These are phyloP conservation scores for Termitomyces eurrhizus DNA, from an alignment of 768 basidiomycete species.

Conservation along the genomic window DNA sequence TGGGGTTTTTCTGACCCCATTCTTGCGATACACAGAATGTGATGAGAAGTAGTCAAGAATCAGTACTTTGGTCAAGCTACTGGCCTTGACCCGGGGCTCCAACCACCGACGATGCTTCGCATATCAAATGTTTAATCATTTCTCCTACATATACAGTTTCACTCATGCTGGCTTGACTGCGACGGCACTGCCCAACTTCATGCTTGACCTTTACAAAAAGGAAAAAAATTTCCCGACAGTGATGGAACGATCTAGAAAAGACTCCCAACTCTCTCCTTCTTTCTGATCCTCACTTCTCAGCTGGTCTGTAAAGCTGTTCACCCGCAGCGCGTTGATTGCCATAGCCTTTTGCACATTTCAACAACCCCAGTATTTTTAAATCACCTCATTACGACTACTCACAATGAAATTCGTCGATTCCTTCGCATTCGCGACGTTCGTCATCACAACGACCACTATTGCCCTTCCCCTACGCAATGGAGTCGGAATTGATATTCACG, in stretches of 20 bases:
- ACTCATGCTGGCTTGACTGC: not conserved
- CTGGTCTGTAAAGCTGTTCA: conserved; percentile 13
- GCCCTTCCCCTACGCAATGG: conserved; percentile 7
- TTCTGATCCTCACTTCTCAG: conserved; percentile 11
- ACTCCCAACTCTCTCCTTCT: not conserved
- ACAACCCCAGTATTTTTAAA: not conserved
- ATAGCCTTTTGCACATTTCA: conserved; percentile 2
- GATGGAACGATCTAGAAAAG: conserved; percentile 2
- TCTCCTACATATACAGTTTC: not conserved
- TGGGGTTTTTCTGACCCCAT: not conserved
- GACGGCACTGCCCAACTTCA: not conserved
- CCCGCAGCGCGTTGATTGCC: conserved; percentile 17
- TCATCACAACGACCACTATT: conserved; percentile 1
- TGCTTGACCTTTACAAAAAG: not conserved
- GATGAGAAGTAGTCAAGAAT: not conserved
- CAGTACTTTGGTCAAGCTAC: not conserved
- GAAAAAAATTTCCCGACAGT: not conserved
- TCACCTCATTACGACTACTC: not conserved
- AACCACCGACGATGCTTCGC: not conserved
- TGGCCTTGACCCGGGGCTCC: not conserved
- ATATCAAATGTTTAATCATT: not conserved
- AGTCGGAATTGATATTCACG: conserved; percentile 1
- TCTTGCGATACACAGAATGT: not conserved
- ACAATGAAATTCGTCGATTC: conserved; percentile 9
- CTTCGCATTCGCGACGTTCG: conserved; percentile 4